Base-by-base conservation (phyloP, 768 basidiomycete species). In the Trametes cinnabarina region DNA sequence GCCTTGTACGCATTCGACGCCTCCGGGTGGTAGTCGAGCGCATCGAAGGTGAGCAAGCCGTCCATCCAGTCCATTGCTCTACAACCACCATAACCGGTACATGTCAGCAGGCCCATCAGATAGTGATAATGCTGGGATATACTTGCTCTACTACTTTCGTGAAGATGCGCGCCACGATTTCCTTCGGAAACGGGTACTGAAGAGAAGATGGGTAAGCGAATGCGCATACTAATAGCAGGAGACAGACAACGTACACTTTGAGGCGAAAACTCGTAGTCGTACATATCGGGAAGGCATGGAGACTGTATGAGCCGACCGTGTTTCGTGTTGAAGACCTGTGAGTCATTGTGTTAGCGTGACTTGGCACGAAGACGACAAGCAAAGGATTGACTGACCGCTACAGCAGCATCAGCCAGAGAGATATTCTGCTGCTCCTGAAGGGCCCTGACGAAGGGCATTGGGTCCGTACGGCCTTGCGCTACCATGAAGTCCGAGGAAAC, bases 11-110 rank as follows among this genome's bases (percentile, higher is more conserved):
- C 52, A 0, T 19, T 23, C 1, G 48, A 40, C 20, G 51, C 39
- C 39, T 48, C 56, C 0, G 46, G 56, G 25, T 55, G 51, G 44
- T 61, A 61, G 17, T 30, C 50, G 11, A 44, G 50, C 2, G 60
- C 41, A 22, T 55, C 54, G 12, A 47, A 19, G 14, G 54, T 55
- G 17, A 55, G 15, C 23, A 52, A 10, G 5, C 51, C 51, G 28
- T 52, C 51, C n/a, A 15, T 39, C 11, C n/a, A 14, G 37, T 9
- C 5, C 14, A 12, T 12, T 12, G 30, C 6, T 12, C 30, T 32
- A 12, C 6, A 32, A 12, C 7, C n/a, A n/a, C n/a, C n/a, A n/a
- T n/a, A n/a, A n/a, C n/a, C n/a, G n/a, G n/a, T n/a, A n/a, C n/a
- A n/a, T n/a, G n/a, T n/a, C n/a, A n/a, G n/a, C n/a, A n/a, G n/a